Conservation (phyloP, 208 protist species). For the Wallacemonas sp. region DNA sequence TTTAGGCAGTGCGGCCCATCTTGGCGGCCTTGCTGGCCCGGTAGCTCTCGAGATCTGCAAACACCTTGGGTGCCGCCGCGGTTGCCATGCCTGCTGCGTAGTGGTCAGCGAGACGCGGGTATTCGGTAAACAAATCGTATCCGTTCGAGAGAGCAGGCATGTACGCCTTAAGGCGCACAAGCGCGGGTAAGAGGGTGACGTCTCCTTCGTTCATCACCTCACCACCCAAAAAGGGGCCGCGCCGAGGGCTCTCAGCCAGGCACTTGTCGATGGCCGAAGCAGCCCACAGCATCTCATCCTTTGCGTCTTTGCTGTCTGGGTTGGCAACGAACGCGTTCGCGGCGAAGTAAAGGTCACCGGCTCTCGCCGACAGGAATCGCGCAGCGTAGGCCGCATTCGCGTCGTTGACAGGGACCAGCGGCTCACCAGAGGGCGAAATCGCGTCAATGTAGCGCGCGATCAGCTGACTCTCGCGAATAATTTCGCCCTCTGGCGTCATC, state of each 20-base stretch:
- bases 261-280: constrained; percentile 51
- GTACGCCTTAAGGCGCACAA: constrained; percentile 49
- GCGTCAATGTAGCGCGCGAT: constrained; percentile 69
- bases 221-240: constrained; percentile 72
- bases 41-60: constrained; percentile 37
- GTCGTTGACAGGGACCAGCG: constrained; percentile 47
- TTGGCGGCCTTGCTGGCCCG: constrained; percentile 12
- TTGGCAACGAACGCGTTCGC: constrained; percentile 18
- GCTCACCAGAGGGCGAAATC: constrained; percentile 7
- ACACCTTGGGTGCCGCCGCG: constrained; percentile 39
- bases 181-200: constrained; percentile 51
- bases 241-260: constrained; percentile 35
- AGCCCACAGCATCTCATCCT: constrained; percentile 49
- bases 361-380: constrained; percentile 37
- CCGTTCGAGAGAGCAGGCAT: constrained; percentile 40
- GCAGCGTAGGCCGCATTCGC: constrained; percentile 50
- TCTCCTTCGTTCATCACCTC: constrained; percentile 58
- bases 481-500: constrained; percentile 47
- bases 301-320: constrained; percentile 26
- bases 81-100: constrained; percentile 42
- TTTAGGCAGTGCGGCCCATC: constrained; percentile 7
- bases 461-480: constrained; percentile 63
- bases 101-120: constrained; percentile 34
- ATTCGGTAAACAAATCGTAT: constrained; percentile 57
- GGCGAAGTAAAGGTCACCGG: constrained; percentile 30